A percentile compares a stretch with the other conserved stretches of the same genome.
Conservation (phyloP, 2,329 filamentous ascomycete species). For the Phyllosticta capitalensis region DNA sequence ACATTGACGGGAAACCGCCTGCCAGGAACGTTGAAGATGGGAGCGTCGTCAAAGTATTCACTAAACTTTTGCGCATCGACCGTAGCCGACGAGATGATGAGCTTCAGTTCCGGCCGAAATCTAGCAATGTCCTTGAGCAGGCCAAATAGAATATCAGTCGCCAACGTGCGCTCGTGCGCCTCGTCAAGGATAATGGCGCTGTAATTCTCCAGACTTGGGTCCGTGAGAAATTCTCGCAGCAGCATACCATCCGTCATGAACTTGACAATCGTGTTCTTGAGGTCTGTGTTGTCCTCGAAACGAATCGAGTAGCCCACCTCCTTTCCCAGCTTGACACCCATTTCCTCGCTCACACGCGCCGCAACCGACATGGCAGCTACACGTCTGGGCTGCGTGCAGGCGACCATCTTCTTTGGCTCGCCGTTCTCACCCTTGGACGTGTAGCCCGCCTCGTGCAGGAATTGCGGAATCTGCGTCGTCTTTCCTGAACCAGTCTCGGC, state of each 20-base stretch:
- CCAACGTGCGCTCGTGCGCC: conserved; percentile 85
- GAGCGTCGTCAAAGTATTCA: conserved; percentile 81
- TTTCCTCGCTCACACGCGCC: conserved; percentile 89
- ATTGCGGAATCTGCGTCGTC: conserved; percentile 91
- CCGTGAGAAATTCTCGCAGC: conserved; percentile 78
- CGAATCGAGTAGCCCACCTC: conserved; percentile 93
- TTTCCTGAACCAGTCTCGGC: conserved; percentile 94
- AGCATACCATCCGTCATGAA: conserved; percentile 98
- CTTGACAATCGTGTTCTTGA: conserved; percentile 87
- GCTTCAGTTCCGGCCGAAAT: conserved; percentile 73
- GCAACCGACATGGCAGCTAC: conserved; percentile 97
- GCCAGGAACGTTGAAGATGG: conserved; percentile 91
- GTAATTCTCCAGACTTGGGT: conserved; percentile 74
- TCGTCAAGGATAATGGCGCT: conserved; percentile 94
- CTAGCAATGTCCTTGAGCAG: conserved; percentile 81
- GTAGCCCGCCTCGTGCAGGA: conserved; percentile 82
- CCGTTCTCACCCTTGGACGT: conserved; percentile 37
- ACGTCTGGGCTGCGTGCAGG: conserved; percentile 87
- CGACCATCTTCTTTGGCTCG: conserved; percentile 73
- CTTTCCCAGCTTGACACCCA: conserved; percentile 79
- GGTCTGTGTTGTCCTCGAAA: conserved; percentile 85
- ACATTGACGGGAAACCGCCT: conserved; percentile 83
- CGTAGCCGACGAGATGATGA: conserved; percentile 88
- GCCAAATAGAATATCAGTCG: conserved; percentile 82
- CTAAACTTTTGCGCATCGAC: conserved; percentile 92